Base-by-base conservation (phyloP, 805 yeast species). In the Kluyveromyces aestuarii region DNA sequence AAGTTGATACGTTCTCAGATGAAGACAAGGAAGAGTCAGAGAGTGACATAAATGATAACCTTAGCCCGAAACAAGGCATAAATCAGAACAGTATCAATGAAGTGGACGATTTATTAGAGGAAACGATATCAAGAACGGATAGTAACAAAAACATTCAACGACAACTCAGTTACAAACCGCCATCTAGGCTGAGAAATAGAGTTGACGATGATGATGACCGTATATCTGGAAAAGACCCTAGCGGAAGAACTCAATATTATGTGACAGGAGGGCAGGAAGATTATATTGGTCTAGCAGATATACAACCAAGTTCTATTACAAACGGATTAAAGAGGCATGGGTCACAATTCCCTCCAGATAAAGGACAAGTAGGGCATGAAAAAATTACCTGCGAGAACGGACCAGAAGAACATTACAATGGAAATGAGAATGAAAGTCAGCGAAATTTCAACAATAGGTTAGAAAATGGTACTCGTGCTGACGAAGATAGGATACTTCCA, bases 1-100 rank as follows among this genome's bases (percentile, higher is more conserved):
- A 70, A 49, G 75, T 68, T 1, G 75, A 72, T 16, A 60, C 63
- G n/a, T 69, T 70, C 50, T 68, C 72, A 18, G 66, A 69, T 48
- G 52, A 50, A 2, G 44, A 41, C 19, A 42, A 27, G 27, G 46
- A 45, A 25, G 46, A 44, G 16, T 39, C 45, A 8, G 40, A 35
- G 8, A n/a, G 33, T 13, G 25, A 3, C 14, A 35, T 33, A 11
- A 2, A 7, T 6, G 8, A 33, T 21, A 42, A 18, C 25, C 30
- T 35, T 16, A 14, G 9, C 38, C 40, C 10, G 2, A 30, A 21
- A 16, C 33, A 40, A n/a, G 35, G 30, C 11, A 10, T 13, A 7
- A n/a, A 35, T 13, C 47, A 25, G 35, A 9, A 27, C 18, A 13
- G 33, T 11, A 6, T 6, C 9, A 27, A 27, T 11, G 21, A 16